Base-by-base conservation (phyloP, 2,329 filamentous ascomycete genomes). In the Cladophialophora exuberans region DNA sequence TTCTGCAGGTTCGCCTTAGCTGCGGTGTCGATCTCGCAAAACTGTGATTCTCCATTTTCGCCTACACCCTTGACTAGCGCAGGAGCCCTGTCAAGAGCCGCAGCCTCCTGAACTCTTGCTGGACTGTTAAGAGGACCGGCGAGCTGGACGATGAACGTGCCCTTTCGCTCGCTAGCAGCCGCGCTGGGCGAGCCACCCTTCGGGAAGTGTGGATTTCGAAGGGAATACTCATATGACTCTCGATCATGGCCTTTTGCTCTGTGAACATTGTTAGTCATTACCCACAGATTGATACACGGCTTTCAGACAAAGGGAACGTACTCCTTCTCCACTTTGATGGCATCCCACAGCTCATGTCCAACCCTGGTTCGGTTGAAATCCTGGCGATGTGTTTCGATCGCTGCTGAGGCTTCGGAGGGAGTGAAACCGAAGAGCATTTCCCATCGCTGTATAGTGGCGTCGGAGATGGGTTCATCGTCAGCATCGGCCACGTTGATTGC, bases 381-480 rank as follows among this genome's bases (percentile, higher is more conserved):
- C 6, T 58, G 62, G n/a, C 69, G 67, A 31, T 73, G 67, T 1
- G 63, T 45, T 25, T 67, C 62, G 39, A 75, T 71, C 0, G 63
- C 59, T 3, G 68, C 62, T 4, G 66, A 43, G 4, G 71, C 71
- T 31, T 72, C 68, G 38, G 66, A 52, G 13, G 57, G 23, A 3
- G 61, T 59, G 41, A 72, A 68, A 7, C 56, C 52, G 56, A 75
- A 76, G 1, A 74, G 56, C 0, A 20, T 56, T 46, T 70, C 65
- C 72, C 72, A 75, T 36, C 68, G 63, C n/a, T 50, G 52, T 1
- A 48, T 23, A 13, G 60, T 52, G 1, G n/a, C 45, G 6, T 41
- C 45, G 18, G 45, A 45, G 6, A 56, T 15, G 1, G 10, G 17
- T 13, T 25, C 22, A 31, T 42, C 46, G 4, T 4, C n/a, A 17